A percentile compares a stretch with the other conserved stretches of the same genome.
These are phyloP conservation scores for Liquidambar formosana DNA, from an alignment of 164 flowering plant species.

Conservation along the genomic window DNA sequence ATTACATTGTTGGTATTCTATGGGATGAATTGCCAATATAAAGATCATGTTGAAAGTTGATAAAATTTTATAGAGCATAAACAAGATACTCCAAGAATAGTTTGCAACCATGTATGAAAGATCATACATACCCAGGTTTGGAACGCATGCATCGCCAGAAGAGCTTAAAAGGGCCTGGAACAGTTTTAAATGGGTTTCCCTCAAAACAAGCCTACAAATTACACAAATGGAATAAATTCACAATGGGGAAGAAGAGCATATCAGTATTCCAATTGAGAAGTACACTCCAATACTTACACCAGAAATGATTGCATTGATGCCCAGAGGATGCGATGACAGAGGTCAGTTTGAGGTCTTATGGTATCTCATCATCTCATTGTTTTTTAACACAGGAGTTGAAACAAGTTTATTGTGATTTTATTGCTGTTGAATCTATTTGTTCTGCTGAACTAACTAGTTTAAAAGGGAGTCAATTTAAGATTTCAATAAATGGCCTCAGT, in stretches of 20 bases:
- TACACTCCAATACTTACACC: too few species aligned
- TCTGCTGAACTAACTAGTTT: not conserved
- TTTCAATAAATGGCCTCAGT: not conserved
- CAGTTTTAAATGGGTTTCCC: slow-evolving; percentile 94
- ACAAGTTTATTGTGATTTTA: too few species aligned
- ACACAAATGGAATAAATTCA: not conserved
- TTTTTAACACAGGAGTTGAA: too few species aligned
- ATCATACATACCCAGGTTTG: slow-evolving; percentile 75
- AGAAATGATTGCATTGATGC: too few species aligned
- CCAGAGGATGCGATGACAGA: too few species aligned
- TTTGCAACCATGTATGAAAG: not conserved
- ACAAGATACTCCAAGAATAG: not conserved
- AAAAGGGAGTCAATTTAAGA: not conserved
- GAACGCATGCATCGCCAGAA: slow-evolving; percentile 95
- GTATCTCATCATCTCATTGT: too few species aligned
- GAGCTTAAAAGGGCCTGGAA: slow-evolving; percentile 98
- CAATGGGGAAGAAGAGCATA: slow-evolving; percentile 6
- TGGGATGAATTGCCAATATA: too few species aligned
- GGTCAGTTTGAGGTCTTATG: too few species aligned
- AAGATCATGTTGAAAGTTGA: not conserved
- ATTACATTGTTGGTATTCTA: too few species aligned
- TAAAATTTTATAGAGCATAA: not conserved
- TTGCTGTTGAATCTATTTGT: not conserved
- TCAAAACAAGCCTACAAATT: slow-evolving; percentile 85
- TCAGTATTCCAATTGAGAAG: too few species aligned